These are phyloP conservation scores for Yarrowia sp. DNA, from an alignment of 805 yeast species.

Conservation along the genomic window DNA sequence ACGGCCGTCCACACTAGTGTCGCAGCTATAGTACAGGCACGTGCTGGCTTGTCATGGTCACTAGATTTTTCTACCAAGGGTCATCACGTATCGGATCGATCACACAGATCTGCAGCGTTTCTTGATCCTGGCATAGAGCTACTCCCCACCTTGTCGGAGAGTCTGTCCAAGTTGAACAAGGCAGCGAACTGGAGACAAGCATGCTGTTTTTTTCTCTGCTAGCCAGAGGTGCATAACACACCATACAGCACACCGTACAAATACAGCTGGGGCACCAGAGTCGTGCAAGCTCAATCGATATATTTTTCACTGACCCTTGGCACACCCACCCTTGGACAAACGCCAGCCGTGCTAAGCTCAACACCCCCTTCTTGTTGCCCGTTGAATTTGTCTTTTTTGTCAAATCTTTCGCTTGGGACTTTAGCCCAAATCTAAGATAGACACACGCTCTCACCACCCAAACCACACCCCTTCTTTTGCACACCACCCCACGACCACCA, in stretches of 20 bases:
- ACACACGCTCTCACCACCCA: conserved; percentile 20
- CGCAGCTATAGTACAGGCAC: neutral
- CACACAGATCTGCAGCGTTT: neutral
- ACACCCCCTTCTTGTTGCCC: neutral
- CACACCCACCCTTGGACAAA: neutral
- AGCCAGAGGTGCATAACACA: neutral
- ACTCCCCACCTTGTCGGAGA: neutral
- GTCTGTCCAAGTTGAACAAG: neutral
- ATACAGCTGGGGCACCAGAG: too few species aligned
- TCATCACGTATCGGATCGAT: neutral
- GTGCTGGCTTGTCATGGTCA: neutral
- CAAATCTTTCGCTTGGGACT: conserved; percentile 22
- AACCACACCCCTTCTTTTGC: conserved; percentile 21
- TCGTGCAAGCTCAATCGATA: neutral
- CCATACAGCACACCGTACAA: neutral
- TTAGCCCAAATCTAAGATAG: conserved; percentile 20
- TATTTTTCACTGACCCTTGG: neutral
- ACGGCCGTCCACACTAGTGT: neutral
- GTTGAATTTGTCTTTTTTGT: conserved; percentile 3
- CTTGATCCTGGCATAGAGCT: neutral
- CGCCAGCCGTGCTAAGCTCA: neutral
- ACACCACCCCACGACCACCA: conserved; percentile 6
- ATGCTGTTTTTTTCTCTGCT: too few species aligned
- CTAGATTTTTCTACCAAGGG: too few species aligned
- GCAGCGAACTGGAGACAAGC: neutral